Evolutionary conservation across 108 stramenopile species (phyloP).

Genomic region (Pseudonitzschia multiseries): DNA sequence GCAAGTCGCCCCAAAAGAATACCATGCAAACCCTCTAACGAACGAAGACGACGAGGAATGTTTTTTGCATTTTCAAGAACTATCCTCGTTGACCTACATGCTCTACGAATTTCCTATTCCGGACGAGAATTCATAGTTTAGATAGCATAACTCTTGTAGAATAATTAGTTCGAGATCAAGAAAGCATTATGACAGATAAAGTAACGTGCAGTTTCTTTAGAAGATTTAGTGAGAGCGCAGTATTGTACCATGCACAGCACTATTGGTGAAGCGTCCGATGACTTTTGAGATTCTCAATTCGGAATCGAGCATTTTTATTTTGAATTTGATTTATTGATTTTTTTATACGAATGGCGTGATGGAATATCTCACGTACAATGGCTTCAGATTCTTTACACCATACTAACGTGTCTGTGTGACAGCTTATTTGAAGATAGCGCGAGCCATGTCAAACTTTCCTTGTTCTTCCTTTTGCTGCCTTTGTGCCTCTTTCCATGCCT

Average conservation of each 20-base stretch:
- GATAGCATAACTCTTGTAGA: not conserved
- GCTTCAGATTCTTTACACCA: too few species aligned
- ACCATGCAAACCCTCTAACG: slow-evolving; percentile 55
- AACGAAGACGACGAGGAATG: slow-evolving; percentile 74
- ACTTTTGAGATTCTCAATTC: too few species aligned
- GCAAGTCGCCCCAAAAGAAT: slow-evolving; percentile 45
- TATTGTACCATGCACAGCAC: too few species aligned
- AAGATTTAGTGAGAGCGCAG: too few species aligned
- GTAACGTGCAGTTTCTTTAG: too few species aligned
- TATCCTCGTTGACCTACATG: slow-evolving; percentile 58
- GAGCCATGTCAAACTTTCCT: slow-evolving; percentile 23
- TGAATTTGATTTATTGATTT: too few species aligned
- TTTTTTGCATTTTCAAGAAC: slow-evolving; percentile 83
- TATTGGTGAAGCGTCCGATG: too few species aligned
- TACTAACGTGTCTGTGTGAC: not conserved
- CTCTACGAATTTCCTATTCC: slow-evolving; percentile 68
- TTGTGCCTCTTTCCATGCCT: slow-evolving; percentile 32
- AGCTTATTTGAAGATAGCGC: slow-evolving; percentile 12
- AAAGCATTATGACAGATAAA: too few species aligned
- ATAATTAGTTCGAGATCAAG: too few species aligned
- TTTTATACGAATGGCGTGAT: too few species aligned
- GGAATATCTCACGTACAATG: too few species aligned
- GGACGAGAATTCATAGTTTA: not conserved
- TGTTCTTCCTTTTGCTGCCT: slow-evolving; percentile 21
- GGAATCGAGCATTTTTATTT: too few species aligned